Percentiles rank a stretch among this genome's conserved stretches.
Evolutionary conservation across 495 filamentous ascomycete species (phyloP).

Genomic region (Talaromyces borbonicus): DNA sequence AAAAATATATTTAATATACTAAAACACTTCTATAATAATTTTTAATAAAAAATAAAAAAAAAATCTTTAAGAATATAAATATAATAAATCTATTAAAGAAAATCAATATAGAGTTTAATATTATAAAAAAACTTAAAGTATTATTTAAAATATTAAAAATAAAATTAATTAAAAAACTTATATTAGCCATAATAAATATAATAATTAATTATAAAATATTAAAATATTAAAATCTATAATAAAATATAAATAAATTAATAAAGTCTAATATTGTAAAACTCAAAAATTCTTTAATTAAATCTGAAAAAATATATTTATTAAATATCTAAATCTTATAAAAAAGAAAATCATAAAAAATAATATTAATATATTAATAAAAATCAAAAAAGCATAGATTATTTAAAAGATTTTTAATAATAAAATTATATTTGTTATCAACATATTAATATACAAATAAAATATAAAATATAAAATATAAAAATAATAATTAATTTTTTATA

Average conservation of each 20-base stretch:
- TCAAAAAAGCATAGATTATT: not conserved
- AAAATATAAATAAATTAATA: not conserved
- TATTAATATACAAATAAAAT: not conserved
- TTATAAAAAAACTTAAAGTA: not conserved
- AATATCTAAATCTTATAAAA: not conserved
- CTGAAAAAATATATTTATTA: not conserved
- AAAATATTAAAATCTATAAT: slow-evolving; percentile 3
- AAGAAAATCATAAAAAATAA: not conserved
- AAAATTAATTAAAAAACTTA: too few species aligned
- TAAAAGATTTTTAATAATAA: not conserved
- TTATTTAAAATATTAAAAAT: not conserved
- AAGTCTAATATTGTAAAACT: not conserved
- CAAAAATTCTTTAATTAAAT: slow-evolving; percentile 2
- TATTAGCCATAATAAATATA: too few species aligned
- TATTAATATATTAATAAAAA: not conserved
- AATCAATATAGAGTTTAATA: not conserved
- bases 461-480: not conserved
- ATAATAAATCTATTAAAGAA: not conserved
- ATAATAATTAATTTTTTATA: not conserved
- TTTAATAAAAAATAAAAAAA: too few species aligned
- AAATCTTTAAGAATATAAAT: not conserved
- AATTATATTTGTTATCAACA: not conserved
- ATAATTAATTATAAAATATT: too few species aligned
- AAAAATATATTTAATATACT: too few species aligned
- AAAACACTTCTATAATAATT: too few species aligned